Base-by-base conservation (phyloP, 257 asterid genomes). In the Catharanthus roseus region DNA sequence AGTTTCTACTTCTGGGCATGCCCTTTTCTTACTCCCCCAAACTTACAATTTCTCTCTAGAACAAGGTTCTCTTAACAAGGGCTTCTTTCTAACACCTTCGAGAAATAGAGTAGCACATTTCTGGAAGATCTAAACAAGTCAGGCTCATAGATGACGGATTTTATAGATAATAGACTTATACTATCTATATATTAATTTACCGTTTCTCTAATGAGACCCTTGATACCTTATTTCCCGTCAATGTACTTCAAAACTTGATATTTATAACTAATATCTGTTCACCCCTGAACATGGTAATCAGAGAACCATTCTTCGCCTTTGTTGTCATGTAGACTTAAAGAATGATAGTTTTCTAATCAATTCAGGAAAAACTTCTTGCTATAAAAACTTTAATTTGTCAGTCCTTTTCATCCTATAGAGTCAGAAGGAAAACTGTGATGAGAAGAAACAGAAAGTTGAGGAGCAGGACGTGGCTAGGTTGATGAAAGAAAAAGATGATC, bases 401-500 rank as follows among this genome's bases (percentile, higher is more conserved):
- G 45, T 36, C n/a, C 24, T 69, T 56, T 34, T 68, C 61, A 65
- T 28, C n/a, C 33, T 55, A 67, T 82, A 89, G 96, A 83, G 57
- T 65, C 86, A 81, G 68, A 75, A 75, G 70, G 23, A 65, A 44
- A 73, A 62, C 26, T 60, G 50, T n/a, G 73, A 74, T 12, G 84
- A 41, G 64, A 70, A 74, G 64, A 70, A 74, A 63, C 75, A 67
- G 76, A 75, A 74, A 78, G 68, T 16, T 6, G 80, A 82, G 65
- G 89, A 86, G 65, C 82, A 82, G 39, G 89, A 84, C 69, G 76
- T 55, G 28, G 24, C 62, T 67, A 82, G 72, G 62, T 72, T 78
- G 67, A 68, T 65, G 77, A 86, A 80, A 71, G 92, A 83, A 74
- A 87, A 83, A 54, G 88, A 87, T 21, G 81, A 81, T 36, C 78